Evolutionary conservation across 495 filamentous ascomycete species (phyloP), one percentile per base, ranked within the genome.

Genomic region (Trichoderma erinaceum): DNA sequence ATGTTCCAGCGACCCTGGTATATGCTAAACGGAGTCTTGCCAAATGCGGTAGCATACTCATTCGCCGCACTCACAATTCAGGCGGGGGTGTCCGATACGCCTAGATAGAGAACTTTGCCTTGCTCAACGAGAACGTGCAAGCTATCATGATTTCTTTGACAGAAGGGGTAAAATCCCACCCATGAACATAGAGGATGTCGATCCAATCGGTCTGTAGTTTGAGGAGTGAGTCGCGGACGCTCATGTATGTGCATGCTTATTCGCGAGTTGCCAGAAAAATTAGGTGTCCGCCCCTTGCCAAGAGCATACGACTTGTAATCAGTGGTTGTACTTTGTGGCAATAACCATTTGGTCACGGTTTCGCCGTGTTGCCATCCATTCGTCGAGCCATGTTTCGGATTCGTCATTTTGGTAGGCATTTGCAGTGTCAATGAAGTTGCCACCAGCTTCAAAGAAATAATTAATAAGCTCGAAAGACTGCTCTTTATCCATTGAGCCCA

Each of bases 391-490:
- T 15, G 68, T 68, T 71, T 91, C 89, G 10, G 86, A 88, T 67
- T 90, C 72, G 63, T 82, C 87, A 43, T 76, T 71, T 69, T 91
- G 87, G 77, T 92, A 92, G 73, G 77, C 81, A 71, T 85, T 89
- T 43, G 86, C 82, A 6, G 87, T 90, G 70, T 91, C 89, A 72
- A 91, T 88, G 78, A 90, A 89, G 76, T 90, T 90, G 41, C 88
- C 88, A 12, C 88, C 87, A 50, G 79, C 75, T 16, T 76, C 71
- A 63, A 83, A 79, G 77, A 79, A 88, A 65, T 73, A 78, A 71
- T 90, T 87, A 35, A 90, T 78, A 6, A 90, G 68, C n/a, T 69
- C 44, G 56, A 75, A 75, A 1, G 74, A 67, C 11, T 61, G 38
- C 18, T 66, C 66, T 50, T 74, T 75, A 52, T 63, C 52, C 70